These are phyloP conservation scores for Gynandropsis gynandra DNA, from an alignment of 345 rosid genomes.

Conservation along the genomic window DNA sequence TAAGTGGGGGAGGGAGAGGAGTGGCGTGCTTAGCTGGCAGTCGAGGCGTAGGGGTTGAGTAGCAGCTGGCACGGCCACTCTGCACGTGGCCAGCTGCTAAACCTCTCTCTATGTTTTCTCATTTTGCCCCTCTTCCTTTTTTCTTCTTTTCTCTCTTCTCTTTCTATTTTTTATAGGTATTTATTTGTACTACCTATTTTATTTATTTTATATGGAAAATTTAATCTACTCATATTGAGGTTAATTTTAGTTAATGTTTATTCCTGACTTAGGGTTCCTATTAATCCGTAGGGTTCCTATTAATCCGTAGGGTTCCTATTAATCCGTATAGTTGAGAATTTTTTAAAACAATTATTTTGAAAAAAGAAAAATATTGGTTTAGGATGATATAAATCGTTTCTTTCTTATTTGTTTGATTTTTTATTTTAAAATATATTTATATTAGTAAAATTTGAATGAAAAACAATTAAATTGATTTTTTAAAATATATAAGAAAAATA, in stretches of 20 bases:
- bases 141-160: not conserved
- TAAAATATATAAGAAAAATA: too few relatives aligned
- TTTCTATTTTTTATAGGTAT: not conserved
- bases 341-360: too few relatives aligned
- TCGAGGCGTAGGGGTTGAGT: slow-evolving; percentile 7
- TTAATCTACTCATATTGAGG: too few relatives aligned
- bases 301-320: not conserved
- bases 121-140: slow-evolving; percentile 1
- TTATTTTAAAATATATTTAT: not conserved
- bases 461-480: too few relatives aligned
- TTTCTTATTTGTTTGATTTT: not conserved
- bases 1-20: slow-evolving; percentile 1
- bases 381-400: too few relatives aligned
- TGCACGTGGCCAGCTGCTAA: not conserved
- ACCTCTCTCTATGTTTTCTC: not conserved
- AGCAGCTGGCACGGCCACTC: slow-evolving; percentile 21
- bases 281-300: not conserved
- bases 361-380: too few relatives aligned
- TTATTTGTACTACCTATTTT: not conserved
- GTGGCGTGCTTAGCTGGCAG: slow-evolving; percentile 25
- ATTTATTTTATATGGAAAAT: too few relatives aligned
- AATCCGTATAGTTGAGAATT: too few relatives aligned
- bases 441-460: not conserved
- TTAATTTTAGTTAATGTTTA: too few relatives aligned
- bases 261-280: not conserved